Conservation (phyloP, 1,139 yeast species). For the Eremothecium gossypii region DNA sequence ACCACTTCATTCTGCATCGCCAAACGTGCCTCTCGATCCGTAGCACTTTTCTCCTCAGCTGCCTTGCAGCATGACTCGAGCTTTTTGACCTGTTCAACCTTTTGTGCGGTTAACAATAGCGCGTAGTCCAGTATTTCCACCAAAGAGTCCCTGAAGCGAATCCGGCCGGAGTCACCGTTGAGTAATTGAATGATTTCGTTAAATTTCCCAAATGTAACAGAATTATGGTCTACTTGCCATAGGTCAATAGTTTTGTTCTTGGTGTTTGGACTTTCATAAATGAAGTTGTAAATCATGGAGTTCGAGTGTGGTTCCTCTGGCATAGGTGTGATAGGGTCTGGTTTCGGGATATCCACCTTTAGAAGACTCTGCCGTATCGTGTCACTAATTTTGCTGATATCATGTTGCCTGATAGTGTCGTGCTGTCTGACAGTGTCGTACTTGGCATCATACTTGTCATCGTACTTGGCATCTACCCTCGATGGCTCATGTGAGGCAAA, state of each 20-base stretch:
- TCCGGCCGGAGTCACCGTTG: slow-evolving; percentile 3
- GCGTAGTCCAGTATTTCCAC: slow-evolving; percentile 7
- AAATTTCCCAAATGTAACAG: slow-evolving; percentile 14
- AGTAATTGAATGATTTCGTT: slow-evolving; percentile 7
- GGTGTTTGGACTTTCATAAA: slow-evolving; percentile 9
- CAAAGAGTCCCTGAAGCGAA: slow-evolving; percentile 4
- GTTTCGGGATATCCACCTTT: neutral
- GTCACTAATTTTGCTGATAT: no score
- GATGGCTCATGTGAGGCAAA: neutral
- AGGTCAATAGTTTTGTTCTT: slow-evolving; percentile 10
- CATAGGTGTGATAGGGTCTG: neutral
- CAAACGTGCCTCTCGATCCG: neutral
- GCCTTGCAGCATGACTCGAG: neutral
- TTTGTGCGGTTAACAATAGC: slow-evolving; percentile 5
- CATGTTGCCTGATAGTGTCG: no score
- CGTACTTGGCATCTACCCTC: neutral
- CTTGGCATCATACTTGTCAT: no score
- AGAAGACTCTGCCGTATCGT: neutral
- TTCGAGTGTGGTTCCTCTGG: neutral
- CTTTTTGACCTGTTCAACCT: slow-evolving; percentile 1
- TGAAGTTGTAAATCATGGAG: slow-evolving; percentile 11
- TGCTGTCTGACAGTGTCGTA: no score
- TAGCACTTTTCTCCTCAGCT: neutral
- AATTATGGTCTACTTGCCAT: slow-evolving; percentile 11
- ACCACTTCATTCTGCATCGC: neutral